These are phyloP conservation scores for Penicillium desertorum DNA, from an alignment of 495 filamentous ascomycete genomes.

Conservation along the genomic window DNA sequence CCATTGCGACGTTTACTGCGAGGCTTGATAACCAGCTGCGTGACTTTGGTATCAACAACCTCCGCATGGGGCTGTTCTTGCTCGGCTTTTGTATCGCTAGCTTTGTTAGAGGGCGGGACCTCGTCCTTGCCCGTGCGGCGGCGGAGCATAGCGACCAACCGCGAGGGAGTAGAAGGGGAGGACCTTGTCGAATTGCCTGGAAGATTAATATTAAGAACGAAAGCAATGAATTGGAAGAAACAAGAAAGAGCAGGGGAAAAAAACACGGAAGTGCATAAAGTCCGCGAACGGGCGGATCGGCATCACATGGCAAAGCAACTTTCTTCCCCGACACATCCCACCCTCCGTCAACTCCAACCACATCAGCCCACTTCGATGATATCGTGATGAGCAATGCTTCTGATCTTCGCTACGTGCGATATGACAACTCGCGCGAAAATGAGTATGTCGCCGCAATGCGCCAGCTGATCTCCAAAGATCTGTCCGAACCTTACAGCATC, in stretches of 20 bases:
- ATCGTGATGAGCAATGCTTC: conserved; percentile 34
- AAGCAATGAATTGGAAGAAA: background rate
- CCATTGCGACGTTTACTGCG: conserved; percentile 68
- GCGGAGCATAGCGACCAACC: conserved; percentile 40
- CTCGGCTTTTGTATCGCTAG: conserved; percentile 14
- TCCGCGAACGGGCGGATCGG: conserved; percentile 24
- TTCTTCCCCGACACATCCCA: conserved; percentile 10
- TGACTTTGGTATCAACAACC: conserved; percentile 30
- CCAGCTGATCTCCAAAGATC: conserved; percentile 90
- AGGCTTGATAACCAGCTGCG: conserved; percentile 49
- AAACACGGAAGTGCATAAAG: conserved; percentile 14
- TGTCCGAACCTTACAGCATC: conserved; percentile 98
- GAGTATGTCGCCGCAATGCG: conserved; percentile 84
- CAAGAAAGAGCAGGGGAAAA: conserved; percentile 2
- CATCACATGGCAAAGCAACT: conserved; percentile 38
- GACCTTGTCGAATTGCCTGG: conserved; percentile 10
- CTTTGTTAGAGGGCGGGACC: conserved; percentile 23
- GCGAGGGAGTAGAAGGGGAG: conserved; percentile 12
- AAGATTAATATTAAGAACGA: background rate
- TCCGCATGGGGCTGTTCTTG: conserved; percentile 30
- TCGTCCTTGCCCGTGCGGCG: conserved; percentile 44
- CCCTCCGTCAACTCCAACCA: conserved; percentile 5
- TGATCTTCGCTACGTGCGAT: conserved; percentile 77
- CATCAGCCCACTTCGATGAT: conserved; percentile 13
- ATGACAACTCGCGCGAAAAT: conserved; percentile 73